Base-by-base conservation (phyloP, 495 filamentous ascomycete species). In the Thozetella sp. region DNA sequence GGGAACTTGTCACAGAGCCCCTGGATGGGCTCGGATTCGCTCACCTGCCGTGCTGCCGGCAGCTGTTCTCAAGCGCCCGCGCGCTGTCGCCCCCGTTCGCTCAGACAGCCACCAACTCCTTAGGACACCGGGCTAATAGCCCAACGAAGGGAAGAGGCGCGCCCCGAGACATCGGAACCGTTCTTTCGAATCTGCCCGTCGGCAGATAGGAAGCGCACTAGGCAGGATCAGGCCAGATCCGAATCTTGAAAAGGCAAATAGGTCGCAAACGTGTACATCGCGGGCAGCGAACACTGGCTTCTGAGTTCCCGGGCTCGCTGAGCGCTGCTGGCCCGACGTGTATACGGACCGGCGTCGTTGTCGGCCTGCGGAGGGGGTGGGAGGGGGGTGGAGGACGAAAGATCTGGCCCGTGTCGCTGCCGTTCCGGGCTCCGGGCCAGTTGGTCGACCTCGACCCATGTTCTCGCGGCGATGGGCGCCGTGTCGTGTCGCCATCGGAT, bases 401-500 rank as follows among this genome's bases (percentile, higher is more conserved):
- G n/a, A n/a, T n/a, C n/a, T n/a, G n/a, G n/a, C n/a, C 30, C 30
- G 6, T 15, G 30, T 37, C 30, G 30, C 30, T 17, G 30, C 17
- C 30, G 30, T 9, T 6, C 30, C 30, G 30, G 43, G 43, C 10
- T 10, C 11, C 10, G 43, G n/a, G 43, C 10, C 11, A 10, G n/a
- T 20, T 9, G 10, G n/a, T n/a, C n/a, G n/a, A n/a, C n/a, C n/a
- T n/a, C n/a, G n/a, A n/a, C n/a, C n/a, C n/a, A n/a, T n/a, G n/a
- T n/a, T n/a, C n/a, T n/a, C n/a, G n/a, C n/a, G n/a, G n/a, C n/a
- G n/a, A n/a, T n/a, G n/a, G 10, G 43, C 43, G 43, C 9, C 43
- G n/a, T 48, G 43, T 48, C 43, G 43, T 48, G 43, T 48, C 43
- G 43, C 43, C n/a, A n/a, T 48, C 10, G 43, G 43, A 48, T 48